Conservation (phyloP, 2,329 filamentous ascomycete genomes). For the Alternaria solani region DNA sequence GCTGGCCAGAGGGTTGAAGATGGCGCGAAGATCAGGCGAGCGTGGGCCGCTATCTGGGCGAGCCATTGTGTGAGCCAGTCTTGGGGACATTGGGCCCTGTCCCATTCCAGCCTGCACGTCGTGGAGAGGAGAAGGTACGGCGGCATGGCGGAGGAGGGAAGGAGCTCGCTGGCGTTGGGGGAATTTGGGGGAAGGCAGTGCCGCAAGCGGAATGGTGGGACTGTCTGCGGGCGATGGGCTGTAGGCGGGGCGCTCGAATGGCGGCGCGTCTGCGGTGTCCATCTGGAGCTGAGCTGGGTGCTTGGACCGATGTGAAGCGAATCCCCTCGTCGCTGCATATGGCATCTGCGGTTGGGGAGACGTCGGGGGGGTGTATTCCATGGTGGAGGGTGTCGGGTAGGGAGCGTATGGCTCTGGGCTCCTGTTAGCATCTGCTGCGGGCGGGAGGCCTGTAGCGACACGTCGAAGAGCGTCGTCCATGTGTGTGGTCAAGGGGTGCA, state of each 20-base stretch:
- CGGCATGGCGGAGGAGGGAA: slow-evolving; percentile 50
- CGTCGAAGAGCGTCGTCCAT: slow-evolving; percentile 41
- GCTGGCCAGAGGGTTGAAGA: slow-evolving; percentile 48
- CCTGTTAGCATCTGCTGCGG: slow-evolving; percentile 15
- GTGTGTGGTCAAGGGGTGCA: slow-evolving; percentile 24
- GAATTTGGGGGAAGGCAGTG: slow-evolving; percentile 52
- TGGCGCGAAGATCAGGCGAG: slow-evolving; percentile 42
- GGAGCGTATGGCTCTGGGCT: slow-evolving; percentile 29
- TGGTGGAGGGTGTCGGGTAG: slow-evolving; percentile 32
- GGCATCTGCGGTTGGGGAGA: slow-evolving; percentile 38
- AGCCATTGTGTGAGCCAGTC: slow-evolving; percentile 32
- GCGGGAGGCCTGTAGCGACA: slow-evolving; percentile 22
- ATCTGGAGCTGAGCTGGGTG: slow-evolving; percentile 43
- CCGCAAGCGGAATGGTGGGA: slow-evolving; percentile 25
- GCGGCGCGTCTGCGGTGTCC: slow-evolving; percentile 33
- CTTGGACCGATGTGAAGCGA: slow-evolving; percentile 31
- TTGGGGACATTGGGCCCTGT: slow-evolving; percentile 36
- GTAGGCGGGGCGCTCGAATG: slow-evolving; percentile 39
- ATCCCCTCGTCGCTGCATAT: slow-evolving; percentile 30
- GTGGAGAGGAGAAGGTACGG: slow-evolving; percentile 40
- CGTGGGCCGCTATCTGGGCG: slow-evolving; percentile 37
- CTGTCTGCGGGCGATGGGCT: slow-evolving; percentile 43
- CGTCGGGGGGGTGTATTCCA: slow-evolving; percentile 46
- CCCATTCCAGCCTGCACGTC: slow-evolving; percentile 30
- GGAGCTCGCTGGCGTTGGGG: slow-evolving; percentile 53